Conservation (phyloP, 768 basidiomycete species). For the Suillus spraguei region DNA sequence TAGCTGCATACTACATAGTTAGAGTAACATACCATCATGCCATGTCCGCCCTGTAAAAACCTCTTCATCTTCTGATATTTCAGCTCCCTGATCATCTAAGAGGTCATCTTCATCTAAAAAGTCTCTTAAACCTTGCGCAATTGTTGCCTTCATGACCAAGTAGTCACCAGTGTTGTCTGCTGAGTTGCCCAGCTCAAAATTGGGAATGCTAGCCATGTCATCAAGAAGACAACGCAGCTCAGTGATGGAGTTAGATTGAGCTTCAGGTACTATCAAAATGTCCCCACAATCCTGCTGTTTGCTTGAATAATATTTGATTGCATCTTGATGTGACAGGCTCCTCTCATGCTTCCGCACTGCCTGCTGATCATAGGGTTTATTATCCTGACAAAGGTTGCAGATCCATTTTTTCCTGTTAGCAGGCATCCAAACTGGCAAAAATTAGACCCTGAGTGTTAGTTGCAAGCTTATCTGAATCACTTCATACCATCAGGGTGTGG, state of each 20-base stretch:
- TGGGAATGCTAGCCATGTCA: background rate
- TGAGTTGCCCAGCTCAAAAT: background rate
- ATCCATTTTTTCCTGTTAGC: background rate
- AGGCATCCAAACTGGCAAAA: background rate
- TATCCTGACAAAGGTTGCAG: too few species aligned
- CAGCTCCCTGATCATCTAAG: conserved; percentile 7
- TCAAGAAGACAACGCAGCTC: too few species aligned
- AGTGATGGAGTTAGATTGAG: background rate
- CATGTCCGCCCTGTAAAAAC: background rate
- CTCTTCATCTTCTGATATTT: background rate
- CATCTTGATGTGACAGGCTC: conserved; percentile 7
- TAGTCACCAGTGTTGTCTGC: background rate
- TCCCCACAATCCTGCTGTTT: background rate
- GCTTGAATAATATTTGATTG: background rate
- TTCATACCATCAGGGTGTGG: background rate
- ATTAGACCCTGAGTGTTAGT: background rate
- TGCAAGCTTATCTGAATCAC: background rate
- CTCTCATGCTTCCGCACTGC: background rate
- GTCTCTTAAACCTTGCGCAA: background rate
- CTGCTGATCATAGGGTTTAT: background rate
- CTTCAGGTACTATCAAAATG: background rate
- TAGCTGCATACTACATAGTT: background rate
- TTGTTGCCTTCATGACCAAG: background rate
- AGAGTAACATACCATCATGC: background rate
- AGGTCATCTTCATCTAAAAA: conserved; percentile 9